These are phyloP conservation scores for Lithospermum erythrorhizon DNA, from an alignment of 257 asterid genomes.

Conservation along the genomic window DNA sequence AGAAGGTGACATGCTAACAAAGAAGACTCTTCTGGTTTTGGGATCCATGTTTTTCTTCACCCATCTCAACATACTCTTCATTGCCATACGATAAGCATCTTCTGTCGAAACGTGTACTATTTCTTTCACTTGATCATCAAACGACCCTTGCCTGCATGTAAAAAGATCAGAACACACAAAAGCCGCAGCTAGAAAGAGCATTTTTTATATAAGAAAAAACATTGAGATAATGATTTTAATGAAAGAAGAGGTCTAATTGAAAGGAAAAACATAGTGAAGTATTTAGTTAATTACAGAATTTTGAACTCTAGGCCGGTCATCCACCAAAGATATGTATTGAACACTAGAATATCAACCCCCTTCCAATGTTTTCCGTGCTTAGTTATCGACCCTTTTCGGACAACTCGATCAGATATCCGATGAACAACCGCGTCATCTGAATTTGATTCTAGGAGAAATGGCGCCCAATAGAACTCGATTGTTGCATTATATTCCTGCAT, in stretches of 20 bases:
- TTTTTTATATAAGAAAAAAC: background rate
- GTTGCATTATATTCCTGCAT: conserved; percentile 65
- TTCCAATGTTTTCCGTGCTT: conserved; percentile 67
- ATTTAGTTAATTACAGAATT: conserved; percentile 26
- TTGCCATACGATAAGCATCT: conserved; percentile 57
- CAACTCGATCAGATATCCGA: conserved; percentile 37
- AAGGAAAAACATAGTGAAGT: background rate
- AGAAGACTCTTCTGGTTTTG: conserved; percentile 40
- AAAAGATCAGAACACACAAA: background rate
- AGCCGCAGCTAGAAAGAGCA: background rate
- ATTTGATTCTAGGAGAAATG: conserved; percentile 73
- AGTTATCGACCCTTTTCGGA: conserved; percentile 49
- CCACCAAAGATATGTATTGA: conserved; percentile 92
- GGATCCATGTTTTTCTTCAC: conserved; percentile 48
- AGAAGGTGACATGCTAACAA: conserved; percentile 64
- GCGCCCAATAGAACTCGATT: conserved; percentile 83
- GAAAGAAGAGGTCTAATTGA: background rate
- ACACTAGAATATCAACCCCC: conserved; percentile 59
- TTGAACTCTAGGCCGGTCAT: conserved; percentile 38
- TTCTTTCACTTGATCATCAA: conserved; percentile 41
- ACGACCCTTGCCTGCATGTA: conserved; percentile 44
- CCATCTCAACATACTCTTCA: conserved; percentile 59
- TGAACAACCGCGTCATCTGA: conserved; percentile 60
- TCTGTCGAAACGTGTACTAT: conserved; percentile 25
- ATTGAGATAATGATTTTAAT: background rate